Evolutionary conservation across 2,329 filamentous ascomycete species (phyloP), one percentile per base, ranked within the genome.

Genomic region (Aspergillus unguis): DNA sequence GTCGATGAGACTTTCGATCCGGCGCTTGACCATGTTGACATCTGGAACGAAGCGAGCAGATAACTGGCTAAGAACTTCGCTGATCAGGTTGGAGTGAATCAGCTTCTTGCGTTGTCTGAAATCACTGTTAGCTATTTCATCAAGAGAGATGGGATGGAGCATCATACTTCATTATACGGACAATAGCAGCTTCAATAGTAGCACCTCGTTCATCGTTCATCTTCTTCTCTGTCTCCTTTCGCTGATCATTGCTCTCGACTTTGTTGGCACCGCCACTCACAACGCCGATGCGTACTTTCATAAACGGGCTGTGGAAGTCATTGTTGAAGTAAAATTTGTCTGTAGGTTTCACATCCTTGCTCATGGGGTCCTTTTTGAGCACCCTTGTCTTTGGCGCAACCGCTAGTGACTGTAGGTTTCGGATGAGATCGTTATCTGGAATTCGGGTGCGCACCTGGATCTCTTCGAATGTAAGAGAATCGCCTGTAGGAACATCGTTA

Each of bases 251-350:
- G 48, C 84, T 90, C 72, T 97, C 92, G 1, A 95, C 88, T 72
- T 90, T 94, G 68, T 90, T 95, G 17, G 86, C 82, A 1, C 85
- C 83, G 45, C 84, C 73, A 47, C 80, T 88, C 60, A 96, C 87
- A 4, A 94, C 87, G 25, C 90, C 90, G 23, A 94, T 89, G 71
- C 95, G 95, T 73, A 96, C 90, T 69, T 89, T 90, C 64, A 94
- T 81, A 45, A 88, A 85, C 66, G 90, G 91, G 73, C 88, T 92
- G 44, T 83, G 79, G 72, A 96, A 97, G 10, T 84, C 78, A 31
- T 85, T 77, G 66, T 97, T 96, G 77, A 92, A 95, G 6, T 75
- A 80, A 70, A 97, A 97, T 27, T 75, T 80, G 69, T 97, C 92
- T 0, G 84, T 84, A 0, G 84, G 72, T 62, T 89, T 92, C 56